Evolutionary conservation across 495 filamentous ascomycete species (phyloP).

Genomic region (Penicillium coprophilum): DNA sequence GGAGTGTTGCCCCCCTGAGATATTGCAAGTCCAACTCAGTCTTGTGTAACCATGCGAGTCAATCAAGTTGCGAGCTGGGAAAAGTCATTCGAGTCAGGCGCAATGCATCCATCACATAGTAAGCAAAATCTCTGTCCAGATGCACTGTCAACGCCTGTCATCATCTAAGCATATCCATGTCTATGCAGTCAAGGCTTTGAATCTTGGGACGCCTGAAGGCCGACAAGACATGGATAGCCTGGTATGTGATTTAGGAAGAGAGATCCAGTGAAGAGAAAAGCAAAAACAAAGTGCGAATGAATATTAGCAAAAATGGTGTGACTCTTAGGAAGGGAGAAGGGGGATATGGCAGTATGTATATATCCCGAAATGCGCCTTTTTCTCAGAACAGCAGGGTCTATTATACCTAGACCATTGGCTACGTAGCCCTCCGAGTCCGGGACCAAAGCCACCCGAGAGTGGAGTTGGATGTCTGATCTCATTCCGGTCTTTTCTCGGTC

Average conservation of each 20-base stretch:
- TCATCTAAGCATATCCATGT: background rate
- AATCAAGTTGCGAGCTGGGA: background rate
- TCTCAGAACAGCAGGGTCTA: background rate
- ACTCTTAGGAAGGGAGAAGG: too few relatives aligned
- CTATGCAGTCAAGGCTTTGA: background rate
- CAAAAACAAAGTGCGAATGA: background rate
- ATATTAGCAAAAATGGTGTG: background rate
- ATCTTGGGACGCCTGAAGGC: background rate
- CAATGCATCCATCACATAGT: background rate
- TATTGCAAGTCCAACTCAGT: background rate
- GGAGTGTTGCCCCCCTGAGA: background rate
- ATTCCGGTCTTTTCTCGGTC: background rate
- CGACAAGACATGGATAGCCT: background rate
- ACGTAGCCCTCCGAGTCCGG: background rate
- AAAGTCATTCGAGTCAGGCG: background rate
- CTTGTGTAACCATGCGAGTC: background rate
- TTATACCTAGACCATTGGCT: background rate
- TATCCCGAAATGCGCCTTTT: background rate
- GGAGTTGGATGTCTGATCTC: background rate
- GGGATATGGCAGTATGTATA: background rate
- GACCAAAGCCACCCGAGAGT: slow-evolving; percentile 1
- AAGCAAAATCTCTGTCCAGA: background rate
- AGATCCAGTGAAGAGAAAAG: background rate
- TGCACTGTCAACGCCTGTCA: background rate
- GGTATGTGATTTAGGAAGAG: background rate